Evolutionary conservation across 2,329 filamentous ascomycete species (phyloP).

Genomic region (Verticillium zaregamsianum): DNA sequence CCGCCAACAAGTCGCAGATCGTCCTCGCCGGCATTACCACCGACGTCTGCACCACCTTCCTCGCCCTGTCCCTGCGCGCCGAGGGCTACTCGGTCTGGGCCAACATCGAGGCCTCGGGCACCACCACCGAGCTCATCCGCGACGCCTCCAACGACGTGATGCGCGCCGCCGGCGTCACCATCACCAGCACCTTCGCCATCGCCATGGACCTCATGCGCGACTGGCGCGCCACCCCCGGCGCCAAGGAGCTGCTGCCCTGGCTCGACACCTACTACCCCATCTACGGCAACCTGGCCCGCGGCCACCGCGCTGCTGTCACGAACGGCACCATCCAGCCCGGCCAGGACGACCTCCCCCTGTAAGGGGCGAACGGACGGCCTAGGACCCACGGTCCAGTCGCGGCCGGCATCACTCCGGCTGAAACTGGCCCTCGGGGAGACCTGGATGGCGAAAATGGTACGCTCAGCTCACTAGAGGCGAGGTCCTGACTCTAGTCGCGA

Average conservation of each 20-base stretch:
- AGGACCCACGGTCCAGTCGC: neutral
- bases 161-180: slow-evolving; percentile 58
- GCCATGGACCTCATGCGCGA: slow-evolving; percentile 67
- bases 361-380: neutral
- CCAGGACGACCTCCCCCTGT: slow-evolving; percentile 31
- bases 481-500: neutral
- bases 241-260: slow-evolving; percentile 55
- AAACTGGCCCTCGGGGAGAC: neutral
- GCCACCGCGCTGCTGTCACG: slow-evolving; percentile 54
- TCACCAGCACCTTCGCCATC: slow-evolving; percentile 59
- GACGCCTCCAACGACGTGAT: slow-evolving; percentile 58
- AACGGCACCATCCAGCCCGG: slow-evolving; percentile 57
- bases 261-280: slow-evolving; percentile 61
- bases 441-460: neutral
- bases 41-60: slow-evolving; percentile 72
- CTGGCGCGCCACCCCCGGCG: slow-evolving; percentile 54
- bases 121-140: slow-evolving; percentile 55
- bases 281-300: slow-evolving; percentile 60
- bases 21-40: slow-evolving; percentile 70
- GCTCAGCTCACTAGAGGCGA: neutral
- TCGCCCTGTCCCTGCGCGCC: slow-evolving; percentile 65
- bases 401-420: neutral
- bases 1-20: slow-evolving; percentile 63
- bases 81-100: slow-evolving; percentile 72
- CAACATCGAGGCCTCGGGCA: slow-evolving; percentile 68